Evolutionary conservation across 164 flowering plant genomes (phyloP).

Genomic region (Vitis amurensis): DNA sequence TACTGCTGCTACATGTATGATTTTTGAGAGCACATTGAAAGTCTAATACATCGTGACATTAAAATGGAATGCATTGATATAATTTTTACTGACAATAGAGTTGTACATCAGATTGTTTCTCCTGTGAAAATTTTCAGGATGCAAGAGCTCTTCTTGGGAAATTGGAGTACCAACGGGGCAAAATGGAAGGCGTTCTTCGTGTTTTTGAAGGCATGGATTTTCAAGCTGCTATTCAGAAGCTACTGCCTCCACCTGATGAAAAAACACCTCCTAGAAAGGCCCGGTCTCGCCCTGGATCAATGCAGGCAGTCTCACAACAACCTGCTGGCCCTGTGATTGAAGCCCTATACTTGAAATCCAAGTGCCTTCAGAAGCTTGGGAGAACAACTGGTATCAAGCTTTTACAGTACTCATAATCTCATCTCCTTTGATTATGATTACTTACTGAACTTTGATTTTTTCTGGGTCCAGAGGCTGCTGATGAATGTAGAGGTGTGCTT

Average conservation of each 20-base stretch:
- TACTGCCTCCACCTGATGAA: constrained; percentile 61
- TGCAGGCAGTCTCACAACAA: constrained; percentile 60
- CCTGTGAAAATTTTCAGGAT: constrained; percentile 53
- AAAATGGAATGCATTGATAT: no score
- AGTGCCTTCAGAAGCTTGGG: constrained; percentile 93
- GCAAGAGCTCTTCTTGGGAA: constrained; percentile 97
- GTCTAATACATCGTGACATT: no score
- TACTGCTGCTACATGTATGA: no score
- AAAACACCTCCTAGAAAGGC: constrained; percentile 48
- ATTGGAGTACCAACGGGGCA: constrained; percentile 94
- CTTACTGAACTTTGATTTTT: neutral
- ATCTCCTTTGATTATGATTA: neutral
- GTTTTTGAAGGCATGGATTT: constrained; percentile 97
- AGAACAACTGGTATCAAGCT: constrained; percentile 52
- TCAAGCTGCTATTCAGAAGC: constrained; percentile 76
- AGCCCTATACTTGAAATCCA: constrained; percentile 84
- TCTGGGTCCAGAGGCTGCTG: constrained; percentile 78
- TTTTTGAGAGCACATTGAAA: no score
- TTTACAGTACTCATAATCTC: neutral
- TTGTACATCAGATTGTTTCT: neutral
- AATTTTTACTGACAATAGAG: no score
- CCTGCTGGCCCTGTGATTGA: constrained; percentile 87
- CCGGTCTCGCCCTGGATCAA: constrained; percentile 52
- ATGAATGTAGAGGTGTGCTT: constrained; percentile 81
- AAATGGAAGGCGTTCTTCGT: constrained; percentile 76